Evolutionary conservation across 1,284 basidiomycete genomes (phyloP).

Genomic region (Schizophyllum commune): DNA sequence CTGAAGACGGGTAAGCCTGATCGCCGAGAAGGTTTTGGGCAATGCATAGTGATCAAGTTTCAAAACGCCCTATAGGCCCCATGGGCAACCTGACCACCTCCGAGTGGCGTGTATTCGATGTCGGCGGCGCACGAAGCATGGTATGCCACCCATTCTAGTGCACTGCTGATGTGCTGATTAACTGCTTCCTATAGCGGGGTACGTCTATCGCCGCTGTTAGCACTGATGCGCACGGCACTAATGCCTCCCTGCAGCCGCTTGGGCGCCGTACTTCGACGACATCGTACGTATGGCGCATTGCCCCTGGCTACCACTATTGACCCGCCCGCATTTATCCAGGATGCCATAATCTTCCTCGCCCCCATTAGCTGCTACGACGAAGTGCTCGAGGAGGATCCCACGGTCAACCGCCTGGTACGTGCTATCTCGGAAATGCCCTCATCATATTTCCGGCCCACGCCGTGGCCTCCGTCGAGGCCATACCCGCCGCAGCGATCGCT

Average conservation of each 20-base stretch:
- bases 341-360: constrained; percentile 41
- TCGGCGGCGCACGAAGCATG: constrained; percentile 30
- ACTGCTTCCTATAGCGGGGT: constrained; percentile 10
- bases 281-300: constrained; percentile 3
- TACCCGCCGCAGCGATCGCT: not conserved
- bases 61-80: not conserved
- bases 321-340: constrained; percentile 5
- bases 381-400: constrained; percentile 40
- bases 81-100: not conserved
- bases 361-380: constrained; percentile 54
- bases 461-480: too few species aligned
- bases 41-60: not conserved
- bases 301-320: not conserved
- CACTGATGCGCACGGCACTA: not conserved
- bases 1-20: constrained; percentile 28
- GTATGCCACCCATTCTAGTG: constrained; percentile 13
- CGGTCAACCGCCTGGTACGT: constrained; percentile 38
- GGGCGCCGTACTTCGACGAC: constrained; percentile 47
- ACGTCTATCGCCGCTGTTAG: not conserved
- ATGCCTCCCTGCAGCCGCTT: constrained; percentile 26
- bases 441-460: not conserved
- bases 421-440: not conserved
- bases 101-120: constrained; percentile 31
- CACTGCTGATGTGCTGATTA: not conserved
- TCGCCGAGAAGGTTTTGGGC: not conserved